These are phyloP conservation scores for Termitomyces sp. DNA, from an alignment of 768 basidiomycete species.

Conservation along the genomic window DNA sequence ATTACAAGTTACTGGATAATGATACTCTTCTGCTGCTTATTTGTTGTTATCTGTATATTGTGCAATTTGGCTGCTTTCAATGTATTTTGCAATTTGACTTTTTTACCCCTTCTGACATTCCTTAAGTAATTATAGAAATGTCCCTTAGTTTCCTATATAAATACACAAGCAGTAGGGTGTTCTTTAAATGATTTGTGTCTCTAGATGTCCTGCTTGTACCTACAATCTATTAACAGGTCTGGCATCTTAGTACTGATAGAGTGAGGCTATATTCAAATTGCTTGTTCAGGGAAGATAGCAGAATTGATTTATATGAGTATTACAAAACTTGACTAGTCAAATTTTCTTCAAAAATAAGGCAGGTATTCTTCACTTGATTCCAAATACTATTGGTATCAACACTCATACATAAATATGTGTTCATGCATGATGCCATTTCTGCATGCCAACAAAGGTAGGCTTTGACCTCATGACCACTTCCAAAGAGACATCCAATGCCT, in stretches of 20 bases:
- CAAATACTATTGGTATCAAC: too few species aligned
- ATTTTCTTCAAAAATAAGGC: too few species aligned
- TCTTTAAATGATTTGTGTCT: too few species aligned
- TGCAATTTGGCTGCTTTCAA: background rate
- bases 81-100: background rate
- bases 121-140: background rate
- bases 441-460: background rate
- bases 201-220: too few species aligned
- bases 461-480: background rate
- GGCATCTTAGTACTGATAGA: too few species aligned
- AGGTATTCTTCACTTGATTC: too few species aligned
- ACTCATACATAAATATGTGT: too few species aligned
- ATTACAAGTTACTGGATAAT: constrained; percentile 55
- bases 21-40: background rate
- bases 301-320: too few species aligned
- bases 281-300: too few species aligned
- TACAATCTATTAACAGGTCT: too few species aligned
- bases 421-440: background rate
- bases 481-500: background rate
- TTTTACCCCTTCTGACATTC: background rate
- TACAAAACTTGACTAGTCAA: too few species aligned
- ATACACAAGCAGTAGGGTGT: background rate
- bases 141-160: constrained; percentile 1
- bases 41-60: background rate
- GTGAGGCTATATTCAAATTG: too few species aligned